Percentiles rank a stretch among this genome's conserved stretches.
Conservation (phyloP, 164 flowering plant species). For the Chimonanthus praecox region DNA sequence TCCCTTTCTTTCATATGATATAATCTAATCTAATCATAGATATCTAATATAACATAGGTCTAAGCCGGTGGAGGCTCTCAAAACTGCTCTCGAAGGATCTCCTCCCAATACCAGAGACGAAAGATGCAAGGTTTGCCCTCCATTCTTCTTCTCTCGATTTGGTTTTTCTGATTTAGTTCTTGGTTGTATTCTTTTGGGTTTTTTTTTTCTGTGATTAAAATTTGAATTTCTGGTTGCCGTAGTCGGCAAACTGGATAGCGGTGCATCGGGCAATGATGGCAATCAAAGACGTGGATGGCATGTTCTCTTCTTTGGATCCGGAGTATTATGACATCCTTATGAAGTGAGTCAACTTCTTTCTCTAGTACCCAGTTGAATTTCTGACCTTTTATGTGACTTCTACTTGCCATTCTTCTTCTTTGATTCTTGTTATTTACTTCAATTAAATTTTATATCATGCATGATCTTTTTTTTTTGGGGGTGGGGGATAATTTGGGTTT, state of each 20-base stretch:
- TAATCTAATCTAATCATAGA: not conserved
- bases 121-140: constrained; percentile 69
- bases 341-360: constrained; percentile 52
- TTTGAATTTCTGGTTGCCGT: constrained; percentile 9
- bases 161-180: not conserved
- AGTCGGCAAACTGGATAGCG: constrained; percentile 98
- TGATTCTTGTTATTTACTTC: not conserved
- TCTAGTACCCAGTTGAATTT: not conserved
- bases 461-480: not conserved
- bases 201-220: not conserved
- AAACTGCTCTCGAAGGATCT: constrained; percentile 92
- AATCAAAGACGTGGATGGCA: constrained; percentile 75
- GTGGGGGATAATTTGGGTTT: too few relatives aligned
- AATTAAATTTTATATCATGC: not conserved
- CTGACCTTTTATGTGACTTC: not conserved
- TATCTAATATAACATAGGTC: constrained; percentile 24
- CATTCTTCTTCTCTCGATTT: constrained; percentile 1
- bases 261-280: constrained; percentile 95
- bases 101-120: constrained; percentile 78
- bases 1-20: not conserved
- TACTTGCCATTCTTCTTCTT: not conserved
- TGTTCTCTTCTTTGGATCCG: constrained; percentile 79
- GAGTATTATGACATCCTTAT: constrained; percentile 95
- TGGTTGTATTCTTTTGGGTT: not conserved
- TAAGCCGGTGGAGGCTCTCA: constrained; percentile 89